A percentile compares a stretch with the other conserved stretches of the same genome.
Conservation (phyloP, 2,329 filamentous ascomycete genomes). For the Thielaviopsis cerberus region DNA sequence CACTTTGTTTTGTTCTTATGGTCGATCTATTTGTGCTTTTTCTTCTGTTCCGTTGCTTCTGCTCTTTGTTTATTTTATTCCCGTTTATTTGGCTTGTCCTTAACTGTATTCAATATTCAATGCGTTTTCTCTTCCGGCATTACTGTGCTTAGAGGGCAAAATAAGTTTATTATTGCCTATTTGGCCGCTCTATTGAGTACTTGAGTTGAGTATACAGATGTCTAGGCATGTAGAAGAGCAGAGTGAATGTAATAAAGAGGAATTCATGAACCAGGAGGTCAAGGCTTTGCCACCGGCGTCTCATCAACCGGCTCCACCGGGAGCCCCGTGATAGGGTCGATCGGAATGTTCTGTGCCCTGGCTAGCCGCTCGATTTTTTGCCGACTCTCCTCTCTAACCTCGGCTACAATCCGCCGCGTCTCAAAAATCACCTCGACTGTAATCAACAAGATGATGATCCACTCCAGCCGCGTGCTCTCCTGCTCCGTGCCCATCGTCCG, state of each 20-base stretch:
- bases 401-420: conserved; percentile 52
- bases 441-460: conserved; percentile 90
- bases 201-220: not conserved
- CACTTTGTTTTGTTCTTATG: not conserved
- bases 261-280: not conserved
- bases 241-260: not conserved
- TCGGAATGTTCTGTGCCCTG: conserved; percentile 7
- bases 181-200: not conserved
- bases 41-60: not conserved
- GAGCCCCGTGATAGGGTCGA: conserved; percentile 7
- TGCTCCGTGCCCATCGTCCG: conserved; percentile 79
- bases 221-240: not conserved
- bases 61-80: conserved; percentile 4
- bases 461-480: conserved; percentile 72
- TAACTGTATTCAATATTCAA: not conserved
- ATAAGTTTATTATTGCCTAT: not conserved
- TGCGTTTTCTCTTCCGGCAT: not conserved
- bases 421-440: conserved; percentile 84
- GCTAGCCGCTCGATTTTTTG: conserved; percentile 13
- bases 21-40: not conserved
- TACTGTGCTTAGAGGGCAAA: not conserved
- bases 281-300: not conserved
- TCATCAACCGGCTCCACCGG: not conserved
- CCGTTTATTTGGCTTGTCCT: not conserved
- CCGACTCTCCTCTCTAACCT: conserved; percentile 27